phyloP scores from a whole-genome alignment of 306 rosid genomes.

The Sechiopsis laciniata region DNA sequence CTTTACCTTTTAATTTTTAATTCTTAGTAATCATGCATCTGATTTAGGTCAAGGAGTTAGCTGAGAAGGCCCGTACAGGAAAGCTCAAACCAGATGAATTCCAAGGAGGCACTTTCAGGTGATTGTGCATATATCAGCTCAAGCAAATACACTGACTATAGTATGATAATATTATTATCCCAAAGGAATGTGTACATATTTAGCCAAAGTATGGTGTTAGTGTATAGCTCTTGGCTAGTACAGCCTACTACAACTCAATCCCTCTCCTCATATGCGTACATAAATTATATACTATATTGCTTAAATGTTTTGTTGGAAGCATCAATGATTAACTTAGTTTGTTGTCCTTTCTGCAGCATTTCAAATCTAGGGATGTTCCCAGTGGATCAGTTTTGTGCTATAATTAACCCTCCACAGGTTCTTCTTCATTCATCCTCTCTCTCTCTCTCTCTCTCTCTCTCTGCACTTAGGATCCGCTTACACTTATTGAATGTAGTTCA shows the following conservation, averaged over 20 bases:
- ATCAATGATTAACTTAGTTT: conserved; percentile 24
- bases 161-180: background rate
- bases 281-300: background rate
- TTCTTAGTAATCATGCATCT: conserved; percentile 3
- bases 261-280: background rate
- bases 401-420: conserved; percentile 98
- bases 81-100: conserved; percentile 85
- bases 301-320: conserved; percentile 19
- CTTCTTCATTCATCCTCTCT: conserved; percentile 25
- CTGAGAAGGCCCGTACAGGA: conserved; percentile 82
- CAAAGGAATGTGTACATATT: background rate
- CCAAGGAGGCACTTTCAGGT: conserved; percentile 98
- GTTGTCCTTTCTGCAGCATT: conserved; percentile 59
- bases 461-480: background rate
- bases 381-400: conserved; percentile 87
- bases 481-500: background rate
- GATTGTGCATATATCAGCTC: conserved; percentile 27
- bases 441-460: conserved; percentile 8
- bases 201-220: background rate
- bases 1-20: background rate
- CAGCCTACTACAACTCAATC: background rate
- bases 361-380: conserved; percentile 99
- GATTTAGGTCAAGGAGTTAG: conserved; percentile 77
- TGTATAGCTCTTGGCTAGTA: background rate
- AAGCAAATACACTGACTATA: conserved; percentile 6